Percentiles rank a stretch among this genome's conserved stretches.
phyloP scores from a whole-genome alignment of 768 basidiomycete genomes.

The Lactifluus subvellereus region DNA sequence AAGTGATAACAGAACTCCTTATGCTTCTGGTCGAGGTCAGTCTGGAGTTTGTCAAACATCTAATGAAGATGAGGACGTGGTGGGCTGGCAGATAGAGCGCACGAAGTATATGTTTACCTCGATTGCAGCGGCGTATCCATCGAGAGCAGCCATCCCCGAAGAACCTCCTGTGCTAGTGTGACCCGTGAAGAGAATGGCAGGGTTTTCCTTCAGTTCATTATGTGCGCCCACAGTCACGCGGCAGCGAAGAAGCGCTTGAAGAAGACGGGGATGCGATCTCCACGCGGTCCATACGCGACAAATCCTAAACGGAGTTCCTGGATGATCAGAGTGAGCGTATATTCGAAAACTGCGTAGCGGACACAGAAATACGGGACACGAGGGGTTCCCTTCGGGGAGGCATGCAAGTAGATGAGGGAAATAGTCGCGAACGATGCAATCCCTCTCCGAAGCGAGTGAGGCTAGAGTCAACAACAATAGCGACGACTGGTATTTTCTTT shows the following conservation, averaged over 20 bases:
- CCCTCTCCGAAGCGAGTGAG: not conserved
- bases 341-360: too few relatives aligned
- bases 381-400: too few relatives aligned
- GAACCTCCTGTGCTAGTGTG: not conserved
- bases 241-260: not conserved
- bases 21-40: not conserved
- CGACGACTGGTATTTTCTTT: not conserved
- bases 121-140: not conserved
- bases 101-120: not conserved
- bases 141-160: not conserved
- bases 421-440: not conserved
- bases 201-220: not conserved
- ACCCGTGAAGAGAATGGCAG: too few relatives aligned
- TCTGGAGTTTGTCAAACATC: not conserved
- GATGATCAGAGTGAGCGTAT: not conserved
- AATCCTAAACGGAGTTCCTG: not conserved
- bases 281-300: not conserved
- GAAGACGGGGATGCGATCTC: not conserved
- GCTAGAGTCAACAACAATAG: not conserved
- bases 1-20: not conserved
- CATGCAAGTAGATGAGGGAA: too few relatives aligned
- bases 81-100: not conserved
- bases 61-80: not conserved
- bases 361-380: too few relatives aligned
- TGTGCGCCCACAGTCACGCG: not conserved